Percentiles rank a stretch among this genome's conserved stretches.
phyloP scores from a whole-genome alignment of 2,329 filamentous ascomycete genomes.

The Colletotrichum liriopes region DNA sequence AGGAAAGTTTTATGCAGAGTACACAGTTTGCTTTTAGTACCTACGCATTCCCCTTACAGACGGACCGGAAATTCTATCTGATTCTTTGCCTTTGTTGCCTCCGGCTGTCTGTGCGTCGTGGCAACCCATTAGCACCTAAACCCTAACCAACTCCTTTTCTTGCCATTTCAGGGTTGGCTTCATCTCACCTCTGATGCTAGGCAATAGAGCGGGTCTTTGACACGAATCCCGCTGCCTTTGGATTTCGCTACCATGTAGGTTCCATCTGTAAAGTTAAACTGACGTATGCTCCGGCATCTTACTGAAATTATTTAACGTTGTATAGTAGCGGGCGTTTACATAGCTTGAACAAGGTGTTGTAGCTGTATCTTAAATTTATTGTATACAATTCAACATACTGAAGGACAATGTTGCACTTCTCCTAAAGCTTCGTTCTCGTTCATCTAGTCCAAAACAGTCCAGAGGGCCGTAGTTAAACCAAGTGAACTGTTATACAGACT shows the following conservation, averaged over 20 bases:
- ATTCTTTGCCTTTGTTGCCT: constrained; percentile 2
- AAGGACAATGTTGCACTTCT: neutral
- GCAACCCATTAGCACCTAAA: neutral
- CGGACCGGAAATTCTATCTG: constrained; percentile 1
- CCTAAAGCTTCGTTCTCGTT: neutral
- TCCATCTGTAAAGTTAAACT: constrained; percentile 1
- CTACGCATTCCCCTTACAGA: neutral
- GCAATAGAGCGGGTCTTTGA: neutral
- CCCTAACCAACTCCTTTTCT: constrained; percentile 2
- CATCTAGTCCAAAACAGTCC: neutral
- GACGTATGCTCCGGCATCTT: neutral
- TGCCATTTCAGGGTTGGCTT: neutral
- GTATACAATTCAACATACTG: neutral
- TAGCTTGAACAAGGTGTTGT: neutral
- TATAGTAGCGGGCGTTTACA: neutral
- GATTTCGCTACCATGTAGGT: constrained; percentile 1
- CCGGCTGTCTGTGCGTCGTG: neutral
- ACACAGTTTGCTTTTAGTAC: neutral
- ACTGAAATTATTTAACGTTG: neutral
- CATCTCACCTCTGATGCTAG: neutral
- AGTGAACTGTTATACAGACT: neutral
- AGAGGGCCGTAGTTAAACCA: neutral
- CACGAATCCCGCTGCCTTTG: neutral
- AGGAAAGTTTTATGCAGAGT: neutral
- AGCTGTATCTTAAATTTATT: neutral